phyloP scores from a whole-genome alignment of 108 stramenopile species.

The Skeletonema grethae region DNA sequence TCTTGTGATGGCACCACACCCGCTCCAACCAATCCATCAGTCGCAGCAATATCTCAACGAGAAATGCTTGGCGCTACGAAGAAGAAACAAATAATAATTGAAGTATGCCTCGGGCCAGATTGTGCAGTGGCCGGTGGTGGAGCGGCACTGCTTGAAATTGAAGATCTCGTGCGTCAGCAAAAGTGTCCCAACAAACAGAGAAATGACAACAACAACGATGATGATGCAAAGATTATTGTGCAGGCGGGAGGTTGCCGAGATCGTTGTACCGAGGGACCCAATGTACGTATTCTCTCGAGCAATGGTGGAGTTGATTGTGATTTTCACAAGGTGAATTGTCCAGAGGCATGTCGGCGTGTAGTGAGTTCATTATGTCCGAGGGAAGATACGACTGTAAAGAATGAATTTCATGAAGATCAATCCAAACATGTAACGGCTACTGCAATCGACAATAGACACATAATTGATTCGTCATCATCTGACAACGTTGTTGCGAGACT shows the following conservation, averaged over 20 bases:
- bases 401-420: background rate
- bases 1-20: background rate
- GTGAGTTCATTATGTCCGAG: background rate
- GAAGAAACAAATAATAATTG: conserved; percentile 14
- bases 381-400: no score
- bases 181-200: background rate
- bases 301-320: background rate
- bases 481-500: background rate
- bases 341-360: conserved; percentile 12
- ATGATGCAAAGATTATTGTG: conserved; percentile 1
- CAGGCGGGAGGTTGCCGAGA: conserved; percentile 40
- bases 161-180: conserved; percentile 29
- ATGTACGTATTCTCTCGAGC: conserved; percentile 20
- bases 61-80: background rate
- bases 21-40: background rate
- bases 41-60: background rate
- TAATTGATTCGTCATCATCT: no score
- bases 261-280: conserved; percentile 42
- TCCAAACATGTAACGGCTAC: no score
- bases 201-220: no score
- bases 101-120: conserved; percentile 49
- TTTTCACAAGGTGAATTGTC: conserved; percentile 12
- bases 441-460: no score
- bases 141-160: conserved; percentile 43
- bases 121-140: conserved; percentile 37